Evolutionary conservation across 2,329 filamentous ascomycete genomes (phyloP).

Genomic region (Beauveria sp.): DNA sequence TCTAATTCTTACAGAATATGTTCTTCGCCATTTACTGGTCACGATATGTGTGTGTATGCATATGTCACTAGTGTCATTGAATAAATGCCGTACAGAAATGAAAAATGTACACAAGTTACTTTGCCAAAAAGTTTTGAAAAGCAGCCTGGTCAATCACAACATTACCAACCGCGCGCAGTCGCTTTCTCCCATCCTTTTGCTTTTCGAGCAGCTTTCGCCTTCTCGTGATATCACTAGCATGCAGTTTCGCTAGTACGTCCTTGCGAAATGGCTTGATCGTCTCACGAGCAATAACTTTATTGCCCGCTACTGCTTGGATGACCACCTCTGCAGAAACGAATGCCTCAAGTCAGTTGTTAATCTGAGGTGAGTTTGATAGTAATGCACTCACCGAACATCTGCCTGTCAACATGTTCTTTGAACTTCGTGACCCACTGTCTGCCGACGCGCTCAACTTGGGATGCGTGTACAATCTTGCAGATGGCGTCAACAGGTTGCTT

Average conservation of each 20-base stretch:
- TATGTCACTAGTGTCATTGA: neutral
- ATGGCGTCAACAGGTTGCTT: slow-evolving; percentile 91
- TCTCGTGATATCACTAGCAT: slow-evolving; percentile 79
- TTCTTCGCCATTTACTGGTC: no score
- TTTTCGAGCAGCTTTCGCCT: slow-evolving; percentile 86
- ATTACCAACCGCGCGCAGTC: slow-evolving; percentile 74
- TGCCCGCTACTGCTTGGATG: slow-evolving; percentile 84
- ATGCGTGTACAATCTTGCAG: slow-evolving; percentile 77
- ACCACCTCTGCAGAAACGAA: slow-evolving; percentile 57
- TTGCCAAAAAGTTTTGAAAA: slow-evolving; percentile 89
- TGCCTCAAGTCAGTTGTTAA: neutral
- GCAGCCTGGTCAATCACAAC: slow-evolving; percentile 94
- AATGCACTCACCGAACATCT: slow-evolving; percentile 64
- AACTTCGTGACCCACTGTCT: slow-evolving; percentile 90
- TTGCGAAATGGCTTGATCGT: slow-evolving; percentile 96
- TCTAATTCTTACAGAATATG: no score
- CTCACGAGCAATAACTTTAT: slow-evolving; percentile 78
- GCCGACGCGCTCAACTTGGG: slow-evolving; percentile 73
- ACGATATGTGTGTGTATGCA: no score
- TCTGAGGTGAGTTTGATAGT: no score
- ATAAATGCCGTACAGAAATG: neutral
- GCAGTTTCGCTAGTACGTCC: slow-evolving; percentile 86
- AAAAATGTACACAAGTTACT: slow-evolving; percentile 36
- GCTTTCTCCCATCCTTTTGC: slow-evolving; percentile 93
- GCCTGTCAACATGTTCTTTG: slow-evolving; percentile 90